A percentile compares a stretch with the other conserved stretches of the same genome.
These are phyloP conservation scores for Thamnidium elegans DNA, from an alignment of 192 early-diverging fungal genomes.

Conservation along the genomic window DNA sequence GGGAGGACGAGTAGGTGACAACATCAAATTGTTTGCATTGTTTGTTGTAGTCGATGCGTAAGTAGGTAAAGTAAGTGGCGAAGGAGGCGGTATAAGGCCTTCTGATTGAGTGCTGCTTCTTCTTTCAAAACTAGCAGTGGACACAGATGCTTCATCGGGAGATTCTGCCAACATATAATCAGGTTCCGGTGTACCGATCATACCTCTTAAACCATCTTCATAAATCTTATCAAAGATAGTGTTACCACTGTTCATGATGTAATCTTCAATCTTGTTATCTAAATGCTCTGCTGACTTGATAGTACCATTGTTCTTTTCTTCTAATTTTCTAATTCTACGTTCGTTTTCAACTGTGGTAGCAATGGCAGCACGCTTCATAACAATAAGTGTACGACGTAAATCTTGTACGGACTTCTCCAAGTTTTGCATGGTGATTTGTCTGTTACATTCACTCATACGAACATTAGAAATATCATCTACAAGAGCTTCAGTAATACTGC, in stretches of 20 bases:
- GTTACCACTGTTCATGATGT: slow-evolving; percentile 34
- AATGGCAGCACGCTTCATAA: slow-evolving; percentile 59
- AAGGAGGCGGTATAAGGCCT: slow-evolving; percentile 15
- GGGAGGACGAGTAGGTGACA: not conserved
- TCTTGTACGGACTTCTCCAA: slow-evolving; percentile 54
- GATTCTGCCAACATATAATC: slow-evolving; percentile 12
- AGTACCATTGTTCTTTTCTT: not conserved
- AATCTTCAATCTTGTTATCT: slow-evolving; percentile 34
- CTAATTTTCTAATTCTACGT: slow-evolving; percentile 30
- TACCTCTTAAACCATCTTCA: slow-evolving; percentile 37
- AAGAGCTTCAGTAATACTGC: slow-evolving; percentile 52
- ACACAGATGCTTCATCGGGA: slow-evolving; percentile 6
- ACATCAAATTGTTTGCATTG: not conserved
- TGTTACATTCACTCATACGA: slow-evolving; percentile 47
- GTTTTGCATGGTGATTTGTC: slow-evolving; percentile 46
- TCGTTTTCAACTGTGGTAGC: slow-evolving; percentile 34
- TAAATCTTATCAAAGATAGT: slow-evolving; percentile 45
- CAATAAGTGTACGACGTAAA: slow-evolving; percentile 51
- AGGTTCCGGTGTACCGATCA: slow-evolving; percentile 32
- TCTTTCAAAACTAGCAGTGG: slow-evolving; percentile 1
- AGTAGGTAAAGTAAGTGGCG: slow-evolving; percentile 6
- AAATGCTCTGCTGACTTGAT: slow-evolving; percentile 10
- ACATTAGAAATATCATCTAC: slow-evolving; percentile 57
- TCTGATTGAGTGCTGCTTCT: slow-evolving; percentile 5
- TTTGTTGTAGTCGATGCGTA: not conserved